These are phyloP conservation scores for Asparagopsis taxiformis DNA, from an alignment of 31 red algal species.

Conservation along the genomic window DNA sequence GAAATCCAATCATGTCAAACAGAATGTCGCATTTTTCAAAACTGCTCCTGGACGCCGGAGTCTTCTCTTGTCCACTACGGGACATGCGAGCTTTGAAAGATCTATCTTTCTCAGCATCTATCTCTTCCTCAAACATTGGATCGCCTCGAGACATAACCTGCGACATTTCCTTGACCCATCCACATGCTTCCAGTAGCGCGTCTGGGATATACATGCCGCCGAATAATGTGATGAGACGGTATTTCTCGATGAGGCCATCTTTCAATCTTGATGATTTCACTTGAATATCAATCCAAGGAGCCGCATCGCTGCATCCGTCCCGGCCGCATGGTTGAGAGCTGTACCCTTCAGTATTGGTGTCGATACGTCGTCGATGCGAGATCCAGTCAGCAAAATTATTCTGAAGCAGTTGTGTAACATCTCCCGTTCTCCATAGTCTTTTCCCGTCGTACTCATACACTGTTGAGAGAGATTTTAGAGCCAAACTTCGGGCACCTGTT, in stretches of 20 bases:
- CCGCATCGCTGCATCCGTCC: not conserved
- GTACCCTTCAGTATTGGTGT: not conserved
- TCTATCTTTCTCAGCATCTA: not conserved
- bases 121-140: not conserved
- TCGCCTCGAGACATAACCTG: conserved; percentile 32
- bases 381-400: conserved; percentile 27
- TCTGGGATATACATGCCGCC: conserved; percentile 47
- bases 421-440: conserved; percentile 21
- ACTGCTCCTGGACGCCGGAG: no score
- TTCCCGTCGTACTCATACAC: conserved; percentile 54
- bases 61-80: no score
- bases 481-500: conserved; percentile 12
- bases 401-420: conserved; percentile 6
- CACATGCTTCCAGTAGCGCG: conserved; percentile 38
- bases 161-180: conserved; percentile 53
- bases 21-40: conserved; percentile 33
- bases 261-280: conserved; percentile 3
- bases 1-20: conserved; percentile 62
- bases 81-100: no score
- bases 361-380: conserved; percentile 18
- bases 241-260: conserved; percentile 14
- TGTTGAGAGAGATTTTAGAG: conserved; percentile 43
- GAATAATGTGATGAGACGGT: conserved; percentile 39
- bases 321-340: conserved; percentile 10
- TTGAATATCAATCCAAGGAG: conserved; percentile 13